Conservation (phyloP, 2,329 filamentous ascomycete species). For the Colletotrichum acutatum region DNA sequence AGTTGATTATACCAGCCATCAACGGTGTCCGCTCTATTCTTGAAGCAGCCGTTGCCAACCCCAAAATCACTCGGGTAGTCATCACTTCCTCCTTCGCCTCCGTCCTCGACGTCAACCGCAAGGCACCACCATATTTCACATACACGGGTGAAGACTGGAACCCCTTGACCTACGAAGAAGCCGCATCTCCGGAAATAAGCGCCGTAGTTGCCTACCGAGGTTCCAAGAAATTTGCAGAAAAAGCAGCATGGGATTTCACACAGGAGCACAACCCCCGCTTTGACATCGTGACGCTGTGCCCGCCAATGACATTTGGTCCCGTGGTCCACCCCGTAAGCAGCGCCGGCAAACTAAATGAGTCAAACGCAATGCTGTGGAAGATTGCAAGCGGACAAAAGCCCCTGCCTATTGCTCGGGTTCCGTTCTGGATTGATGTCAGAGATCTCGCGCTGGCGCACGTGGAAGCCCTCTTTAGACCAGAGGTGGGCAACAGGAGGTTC, state of each 20-base stretch:
- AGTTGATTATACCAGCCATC: constrained; percentile 57
- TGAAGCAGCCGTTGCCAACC: constrained; percentile 41
- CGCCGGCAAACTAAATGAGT: constrained; percentile 52
- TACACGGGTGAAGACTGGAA: constrained; percentile 69
- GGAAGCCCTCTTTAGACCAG: constrained; percentile 49
- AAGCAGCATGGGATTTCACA: constrained; percentile 48
- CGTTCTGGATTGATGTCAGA: constrained; percentile 58
- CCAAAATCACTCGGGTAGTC: constrained; percentile 49
- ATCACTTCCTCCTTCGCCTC: constrained; percentile 78
- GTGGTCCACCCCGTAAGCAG: constrained; percentile 49
- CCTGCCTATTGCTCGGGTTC: constrained; percentile 51
- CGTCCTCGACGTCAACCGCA: constrained; percentile 63
- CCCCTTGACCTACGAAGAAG: constrained; percentile 63
- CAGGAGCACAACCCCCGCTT: constrained; percentile 48
- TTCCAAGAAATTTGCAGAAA: constrained; percentile 50
- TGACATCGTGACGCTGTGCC: constrained; percentile 57
- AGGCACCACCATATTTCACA: constrained; percentile 59
- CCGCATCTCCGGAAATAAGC: constrained; percentile 50
- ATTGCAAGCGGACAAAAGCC: constrained; percentile 49
- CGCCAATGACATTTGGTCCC: constrained; percentile 58
- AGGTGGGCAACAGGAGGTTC: constrained; percentile 52
- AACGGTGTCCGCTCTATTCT: constrained; percentile 56
- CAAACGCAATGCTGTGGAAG: constrained; percentile 53
- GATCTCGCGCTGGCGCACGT: constrained; percentile 58
- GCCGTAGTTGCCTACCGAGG: constrained; percentile 51